These are phyloP conservation scores for Pichia kudriavzevii DNA, from an alignment of 1,139 yeast species.

Conservation along the genomic window DNA sequence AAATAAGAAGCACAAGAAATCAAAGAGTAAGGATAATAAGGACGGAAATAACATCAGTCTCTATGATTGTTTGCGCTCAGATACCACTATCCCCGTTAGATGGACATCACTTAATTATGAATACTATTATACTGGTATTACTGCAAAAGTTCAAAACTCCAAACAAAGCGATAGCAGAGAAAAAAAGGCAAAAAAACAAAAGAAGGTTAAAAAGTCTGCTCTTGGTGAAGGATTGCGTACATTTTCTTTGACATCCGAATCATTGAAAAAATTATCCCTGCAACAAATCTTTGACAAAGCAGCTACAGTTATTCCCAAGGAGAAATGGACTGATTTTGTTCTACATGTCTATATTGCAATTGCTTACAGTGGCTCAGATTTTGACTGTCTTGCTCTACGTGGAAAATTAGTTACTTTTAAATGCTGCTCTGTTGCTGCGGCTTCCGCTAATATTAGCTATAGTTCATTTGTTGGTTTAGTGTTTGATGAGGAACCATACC, in stretches of 20 bases:
- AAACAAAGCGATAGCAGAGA: not conserved
- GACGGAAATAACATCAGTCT: slow-evolving; percentile 38
- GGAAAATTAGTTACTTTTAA: slow-evolving; percentile 55
- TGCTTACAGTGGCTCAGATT: slow-evolving; percentile 52
- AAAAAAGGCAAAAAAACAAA: slow-evolving; percentile 17
- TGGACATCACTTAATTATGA: slow-evolving; percentile 54
- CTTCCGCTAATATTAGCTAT: slow-evolving; percentile 42
- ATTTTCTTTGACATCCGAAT: slow-evolving; percentile 41
- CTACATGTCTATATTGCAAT: slow-evolving; percentile 60
- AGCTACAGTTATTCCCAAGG: slow-evolving; percentile 49
- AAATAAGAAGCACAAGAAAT: slow-evolving; percentile 14
- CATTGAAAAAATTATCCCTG: slow-evolving; percentile 41
- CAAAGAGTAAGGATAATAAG: slow-evolving; percentile 8
- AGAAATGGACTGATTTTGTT: slow-evolving; percentile 57
- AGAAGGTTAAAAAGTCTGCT: slow-evolving; percentile 19
- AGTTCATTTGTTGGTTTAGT: slow-evolving; percentile 57
- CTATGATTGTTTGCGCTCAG: slow-evolving; percentile 43
- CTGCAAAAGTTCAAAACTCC: too few species aligned
- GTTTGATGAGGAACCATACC: slow-evolving; percentile 69
- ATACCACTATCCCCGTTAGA: slow-evolving; percentile 42
- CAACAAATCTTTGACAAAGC: slow-evolving; percentile 64
- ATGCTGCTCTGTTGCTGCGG: slow-evolving; percentile 56
- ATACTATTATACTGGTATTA: slow-evolving; percentile 36
- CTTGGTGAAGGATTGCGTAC: slow-evolving; percentile 38
- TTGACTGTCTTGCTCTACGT: slow-evolving; percentile 49